These are phyloP conservation scores for Lecanosticta acicola DNA, from an alignment of 2,329 filamentous ascomycete species.

Conservation along the genomic window DNA sequence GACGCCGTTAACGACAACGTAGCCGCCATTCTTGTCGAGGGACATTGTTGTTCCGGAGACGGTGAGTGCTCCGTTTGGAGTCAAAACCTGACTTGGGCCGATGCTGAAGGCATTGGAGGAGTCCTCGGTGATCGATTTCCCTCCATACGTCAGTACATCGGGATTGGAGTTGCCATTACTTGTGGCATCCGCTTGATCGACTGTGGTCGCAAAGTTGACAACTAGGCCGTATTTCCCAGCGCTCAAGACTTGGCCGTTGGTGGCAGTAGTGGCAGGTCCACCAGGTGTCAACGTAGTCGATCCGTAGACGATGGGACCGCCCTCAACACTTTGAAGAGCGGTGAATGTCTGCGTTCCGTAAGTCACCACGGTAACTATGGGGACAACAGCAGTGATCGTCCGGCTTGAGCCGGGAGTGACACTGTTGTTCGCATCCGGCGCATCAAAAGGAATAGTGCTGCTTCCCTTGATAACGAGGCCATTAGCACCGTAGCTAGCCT, in stretches of 20 bases:
- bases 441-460: constrained; percentile 7
- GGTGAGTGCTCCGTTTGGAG: neutral
- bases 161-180: no score
- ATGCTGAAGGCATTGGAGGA: neutral
- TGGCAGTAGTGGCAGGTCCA: constrained; percentile 10
- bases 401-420: neutral
- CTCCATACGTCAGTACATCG: neutral
- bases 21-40: neutral
- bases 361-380: constrained; percentile 9
- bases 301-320: constrained; percentile 12
- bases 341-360: constrained; percentile 9
- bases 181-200: neutral
- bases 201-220: neutral
- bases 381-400: neutral
- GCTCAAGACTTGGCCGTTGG: constrained; percentile 15
- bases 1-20: neutral
- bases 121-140: neutral
- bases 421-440: neutral
- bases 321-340: constrained; percentile 10
- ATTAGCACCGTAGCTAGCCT: constrained; percentile 13
- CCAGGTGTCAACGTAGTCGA: constrained; percentile 15
- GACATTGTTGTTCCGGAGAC: neutral
- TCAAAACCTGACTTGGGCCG: neutral
- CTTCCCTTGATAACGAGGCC: constrained; percentile 14
- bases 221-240: constrained; percentile 9